Evolutionary conservation across 495 filamentous ascomycete genomes (phyloP), one percentile per base, ranked within the genome.

Genomic region (Xylaria cubensis): DNA sequence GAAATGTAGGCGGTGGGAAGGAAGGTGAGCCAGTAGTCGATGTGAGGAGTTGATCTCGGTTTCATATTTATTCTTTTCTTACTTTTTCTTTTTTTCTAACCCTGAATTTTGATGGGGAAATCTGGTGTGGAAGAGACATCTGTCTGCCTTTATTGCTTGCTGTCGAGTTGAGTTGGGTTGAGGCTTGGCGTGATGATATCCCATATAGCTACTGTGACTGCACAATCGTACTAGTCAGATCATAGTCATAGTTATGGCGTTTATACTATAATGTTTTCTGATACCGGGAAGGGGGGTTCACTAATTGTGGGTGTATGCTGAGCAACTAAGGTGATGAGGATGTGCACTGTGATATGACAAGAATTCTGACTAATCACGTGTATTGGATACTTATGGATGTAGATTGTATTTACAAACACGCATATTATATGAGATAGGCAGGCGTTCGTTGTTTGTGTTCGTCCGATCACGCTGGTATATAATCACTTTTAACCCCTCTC

Each of bases 1-100:
- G 69, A 78, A 73, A 69, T 77, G 75, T n/a, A 74, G 73, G 55
- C 72, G 32, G 55, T 72, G 58, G 9, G 58, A 39, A 21, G 58
- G 34, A 39, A 12, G 58, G 58, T 3, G 34, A 21, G 13, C 6
- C 34, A 36, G 3, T 3, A 34, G 32, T 12, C 17, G 58, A 61
- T 36, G 34, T n/a, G 1, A 15, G 58, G 34, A 61, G 58, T 61
- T 61, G 32, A 46, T 32, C 3, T 29, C 12, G 4, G 17, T 61
- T 39, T 4, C 1, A 41, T 7, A 36, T 39, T 29, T 29, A 29
- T 1, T 29, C 26, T 29, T 29, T 29, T 29, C 26, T 29, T 29
- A 29, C 26, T 29, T 29, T 32, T 21, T 59, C 34, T 21, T 36
- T 39, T 9, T 39, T 39, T 61, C 36, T 0, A 36, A 17, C 1